Conservation (phyloP, 345 rosid genomes). For the Corymbia maculata region DNA sequence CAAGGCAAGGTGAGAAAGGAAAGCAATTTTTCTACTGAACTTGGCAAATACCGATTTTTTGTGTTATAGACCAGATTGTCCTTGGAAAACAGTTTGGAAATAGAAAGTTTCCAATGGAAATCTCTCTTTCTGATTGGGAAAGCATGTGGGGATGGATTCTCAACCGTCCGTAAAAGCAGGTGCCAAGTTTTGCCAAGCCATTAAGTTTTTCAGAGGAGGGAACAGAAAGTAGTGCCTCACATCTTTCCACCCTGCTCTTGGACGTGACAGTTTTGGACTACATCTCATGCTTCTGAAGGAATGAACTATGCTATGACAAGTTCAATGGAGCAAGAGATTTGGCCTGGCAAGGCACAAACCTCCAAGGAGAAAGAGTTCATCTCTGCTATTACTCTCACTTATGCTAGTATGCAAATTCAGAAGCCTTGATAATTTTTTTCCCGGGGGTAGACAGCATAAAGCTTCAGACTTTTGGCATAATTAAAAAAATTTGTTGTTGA, state of each 20-base stretch:
- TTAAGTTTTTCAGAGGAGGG: neutral
- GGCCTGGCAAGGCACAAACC: neutral
- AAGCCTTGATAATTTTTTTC: neutral
- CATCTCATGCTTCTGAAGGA: neutral
- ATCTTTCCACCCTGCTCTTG: neutral
- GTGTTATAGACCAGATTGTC: neutral
- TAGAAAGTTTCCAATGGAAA: neutral
- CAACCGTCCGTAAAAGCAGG: neutral
- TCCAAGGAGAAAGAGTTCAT: neutral
- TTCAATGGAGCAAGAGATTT: neutral
- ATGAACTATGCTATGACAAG: neutral
- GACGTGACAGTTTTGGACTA: neutral
- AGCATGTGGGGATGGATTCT: neutral
- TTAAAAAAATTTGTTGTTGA: neutral
- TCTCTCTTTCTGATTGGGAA: neutral
- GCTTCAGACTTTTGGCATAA: neutral
- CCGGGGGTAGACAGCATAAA: neutral
- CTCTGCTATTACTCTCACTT: neutral
- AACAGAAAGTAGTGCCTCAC: neutral
- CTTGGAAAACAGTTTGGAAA: neutral
- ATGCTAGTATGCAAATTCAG: neutral
- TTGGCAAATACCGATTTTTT: neutral
- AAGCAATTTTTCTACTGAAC: neutral
- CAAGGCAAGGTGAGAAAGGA: neutral
- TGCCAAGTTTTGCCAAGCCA: neutral